Evolutionary conservation across 179 eudicot species (phyloP).

Genomic region (Vitellaria paradoxa): DNA sequence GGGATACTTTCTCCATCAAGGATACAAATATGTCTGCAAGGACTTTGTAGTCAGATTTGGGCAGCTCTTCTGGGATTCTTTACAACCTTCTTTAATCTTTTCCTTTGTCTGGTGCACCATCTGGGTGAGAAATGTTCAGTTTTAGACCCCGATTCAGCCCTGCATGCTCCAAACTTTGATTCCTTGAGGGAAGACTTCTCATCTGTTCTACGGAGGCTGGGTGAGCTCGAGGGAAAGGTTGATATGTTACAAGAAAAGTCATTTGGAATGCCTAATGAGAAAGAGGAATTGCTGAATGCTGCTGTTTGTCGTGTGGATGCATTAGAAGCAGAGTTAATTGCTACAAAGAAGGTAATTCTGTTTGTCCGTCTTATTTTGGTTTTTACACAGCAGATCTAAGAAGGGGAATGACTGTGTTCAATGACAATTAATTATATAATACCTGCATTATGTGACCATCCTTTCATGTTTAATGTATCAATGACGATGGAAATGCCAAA

Average conservation of each 20-base stretch:
- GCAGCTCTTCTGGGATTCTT: constrained; percentile 41
- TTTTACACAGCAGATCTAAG: not conserved
- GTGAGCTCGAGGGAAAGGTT: constrained; percentile 69
- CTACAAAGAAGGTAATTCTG: constrained; percentile 64
- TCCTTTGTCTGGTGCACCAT: constrained; percentile 32
- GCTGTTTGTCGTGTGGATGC: constrained; percentile 79
- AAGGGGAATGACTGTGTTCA: not conserved
- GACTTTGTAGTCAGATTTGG: constrained; percentile 29
- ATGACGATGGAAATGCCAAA: not conserved
- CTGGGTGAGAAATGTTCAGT: constrained; percentile 35
- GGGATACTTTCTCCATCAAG: constrained; percentile 24
- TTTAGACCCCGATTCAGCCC: constrained; percentile 17
- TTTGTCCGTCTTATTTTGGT: not conserved
- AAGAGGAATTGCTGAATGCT: constrained; percentile 63
- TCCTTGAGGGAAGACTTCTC: constrained; percentile 38
- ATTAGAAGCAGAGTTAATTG: constrained; percentile 70
- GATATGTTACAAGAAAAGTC: constrained; percentile 50
- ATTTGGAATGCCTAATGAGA: constrained; percentile 61
- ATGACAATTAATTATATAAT: not conserved
- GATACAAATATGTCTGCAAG: constrained; percentile 29
- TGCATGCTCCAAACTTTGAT: constrained; percentile 37
- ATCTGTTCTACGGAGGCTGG: constrained; percentile 42
- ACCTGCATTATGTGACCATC: not conserved
- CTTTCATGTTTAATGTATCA: not conserved
- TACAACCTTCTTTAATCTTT: constrained; percentile 31